phyloP scores from a whole-genome alignment of 2,329 filamentous ascomycete species.

The Hypomyces rosellus region DNA sequence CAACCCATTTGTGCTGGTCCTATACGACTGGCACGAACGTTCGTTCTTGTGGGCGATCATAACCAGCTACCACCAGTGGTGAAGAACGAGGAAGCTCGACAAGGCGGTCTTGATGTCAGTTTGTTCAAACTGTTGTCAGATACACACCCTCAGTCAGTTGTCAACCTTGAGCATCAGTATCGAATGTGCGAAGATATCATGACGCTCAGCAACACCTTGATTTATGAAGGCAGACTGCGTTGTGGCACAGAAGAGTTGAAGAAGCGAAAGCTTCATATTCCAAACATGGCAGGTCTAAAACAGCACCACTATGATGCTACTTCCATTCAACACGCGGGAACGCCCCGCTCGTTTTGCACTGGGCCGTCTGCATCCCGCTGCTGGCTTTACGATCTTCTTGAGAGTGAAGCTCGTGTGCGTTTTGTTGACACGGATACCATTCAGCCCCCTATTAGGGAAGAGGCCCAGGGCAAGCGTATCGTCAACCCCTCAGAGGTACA shows the following conservation, averaged over 20 bases:
- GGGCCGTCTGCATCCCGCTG: conserved; percentile 48
- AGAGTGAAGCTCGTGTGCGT: conserved; percentile 66
- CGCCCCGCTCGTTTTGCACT: conserved; percentile 49
- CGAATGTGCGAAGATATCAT: conserved; percentile 98
- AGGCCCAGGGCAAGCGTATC: conserved; percentile 74
- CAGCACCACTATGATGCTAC: conserved; percentile 52
- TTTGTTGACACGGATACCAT: conserved; percentile 87
- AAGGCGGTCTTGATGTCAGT: conserved; percentile 83
- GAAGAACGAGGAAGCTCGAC: conserved; percentile 79
- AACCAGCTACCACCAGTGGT: conserved; percentile 93
- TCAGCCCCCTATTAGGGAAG: conserved; percentile 58
- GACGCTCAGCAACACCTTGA: conserved; percentile 84
- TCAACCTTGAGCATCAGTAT: conserved; percentile 92
- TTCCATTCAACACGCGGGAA: conserved; percentile 35
- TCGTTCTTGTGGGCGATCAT: conserved; percentile 94
- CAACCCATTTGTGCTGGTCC: conserved; percentile 90
- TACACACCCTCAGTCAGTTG: conserved; percentile 76
- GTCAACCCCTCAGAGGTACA: conserved; percentile 80
- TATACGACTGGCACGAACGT: conserved; percentile 85
- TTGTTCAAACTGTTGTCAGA: conserved; percentile 93
- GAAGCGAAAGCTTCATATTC: conserved; percentile 59
- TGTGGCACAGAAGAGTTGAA: conserved; percentile 79
- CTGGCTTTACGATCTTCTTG: conserved; percentile 69
- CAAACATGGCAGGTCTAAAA: conserved; percentile 55
- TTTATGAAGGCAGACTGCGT: conserved; percentile 85